These are phyloP conservation scores for Cadophora sp. DNA, from an alignment of 2,329 filamentous ascomycete species.

Conservation along the genomic window DNA sequence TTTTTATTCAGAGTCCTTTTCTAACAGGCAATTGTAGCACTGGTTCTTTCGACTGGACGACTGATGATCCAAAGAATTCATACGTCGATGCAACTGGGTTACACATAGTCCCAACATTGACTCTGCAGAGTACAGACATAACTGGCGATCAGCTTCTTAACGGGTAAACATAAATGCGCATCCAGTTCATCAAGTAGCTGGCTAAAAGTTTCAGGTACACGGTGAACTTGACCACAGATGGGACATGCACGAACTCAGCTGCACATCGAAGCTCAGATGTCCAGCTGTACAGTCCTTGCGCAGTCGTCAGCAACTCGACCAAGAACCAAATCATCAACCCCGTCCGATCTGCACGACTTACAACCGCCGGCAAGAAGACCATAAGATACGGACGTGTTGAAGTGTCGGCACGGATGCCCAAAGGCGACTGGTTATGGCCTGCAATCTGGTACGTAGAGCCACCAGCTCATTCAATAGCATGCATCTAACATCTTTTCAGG, in stretches of 20 bases:
- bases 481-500: background rate
- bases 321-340: conserved; percentile 56
- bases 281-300: conserved; percentile 49
- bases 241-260: background rate
- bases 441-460: conserved; percentile 43
- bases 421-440: conserved; percentile 63
- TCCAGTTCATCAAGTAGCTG: background rate
- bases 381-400: conserved; percentile 60
- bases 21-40: conserved; percentile 34
- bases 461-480: background rate
- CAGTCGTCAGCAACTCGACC: conserved; percentile 51
- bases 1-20: background rate
- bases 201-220: background rate
- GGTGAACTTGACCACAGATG: background rate
- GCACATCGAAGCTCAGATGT: background rate
- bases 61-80: conserved; percentile 54
- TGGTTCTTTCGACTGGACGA: conserved; percentile 63
- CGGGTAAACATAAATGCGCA: background rate
- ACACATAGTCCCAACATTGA: conserved; percentile 62
- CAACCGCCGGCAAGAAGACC: conserved; percentile 54
- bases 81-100: conserved; percentile 57
- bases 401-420: conserved; percentile 58
- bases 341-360: conserved; percentile 56
- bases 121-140: conserved; percentile 50
- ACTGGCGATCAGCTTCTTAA: conserved; percentile 49